A percentile compares a stretch with the other conserved stretches of the same genome.
Evolutionary conservation across 768 basidiomycete genomes (phyloP).

Genomic region (Suillus subluteus): DNA sequence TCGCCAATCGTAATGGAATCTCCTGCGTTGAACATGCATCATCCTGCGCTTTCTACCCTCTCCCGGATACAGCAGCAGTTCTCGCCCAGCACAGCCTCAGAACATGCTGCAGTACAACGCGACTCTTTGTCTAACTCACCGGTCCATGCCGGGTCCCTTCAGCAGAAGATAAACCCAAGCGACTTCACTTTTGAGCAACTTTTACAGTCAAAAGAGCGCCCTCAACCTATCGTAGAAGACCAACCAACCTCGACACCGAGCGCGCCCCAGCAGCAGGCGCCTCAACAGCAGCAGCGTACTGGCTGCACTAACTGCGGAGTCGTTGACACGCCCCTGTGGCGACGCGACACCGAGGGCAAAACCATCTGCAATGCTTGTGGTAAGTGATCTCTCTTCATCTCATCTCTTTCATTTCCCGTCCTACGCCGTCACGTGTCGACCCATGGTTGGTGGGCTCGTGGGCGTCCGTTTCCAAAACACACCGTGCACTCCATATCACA

Average conservation of each 20-base stretch:
- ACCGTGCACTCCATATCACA: slow-evolving; percentile 37
- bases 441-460: slow-evolving; percentile 37
- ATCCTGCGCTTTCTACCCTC: slow-evolving; percentile 44
- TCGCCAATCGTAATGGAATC: slow-evolving; percentile 62
- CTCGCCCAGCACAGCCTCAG: slow-evolving; percentile 33
- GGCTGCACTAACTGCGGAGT: slow-evolving; percentile 76
- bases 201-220: slow-evolving; percentile 33
- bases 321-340: slow-evolving; percentile 82
- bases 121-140: slow-evolving; percentile 22
- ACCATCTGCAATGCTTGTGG: slow-evolving; percentile 91
- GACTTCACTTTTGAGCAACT: slow-evolving; percentile 38
- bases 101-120: slow-evolving; percentile 15
- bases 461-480: slow-evolving; percentile 32
- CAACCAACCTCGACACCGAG: slow-evolving; percentile 21
- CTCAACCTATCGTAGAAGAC: slow-evolving; percentile 22
- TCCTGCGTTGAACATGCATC: slow-evolving; percentile 55
- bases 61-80: slow-evolving; percentile 54
- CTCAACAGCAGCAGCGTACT: slow-evolving; percentile 44
- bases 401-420: slow-evolving; percentile 39
- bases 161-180: slow-evolving; percentile 31
- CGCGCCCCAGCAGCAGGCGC: slow-evolving; percentile 28
- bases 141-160: slow-evolving; percentile 27
- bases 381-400: slow-evolving; percentile 51
- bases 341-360: slow-evolving; percentile 80
- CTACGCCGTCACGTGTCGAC: slow-evolving; percentile 44